phyloP scores from a whole-genome alignment of 768 basidiomycete genomes.

The Pisolithus marmoratus region DNA sequence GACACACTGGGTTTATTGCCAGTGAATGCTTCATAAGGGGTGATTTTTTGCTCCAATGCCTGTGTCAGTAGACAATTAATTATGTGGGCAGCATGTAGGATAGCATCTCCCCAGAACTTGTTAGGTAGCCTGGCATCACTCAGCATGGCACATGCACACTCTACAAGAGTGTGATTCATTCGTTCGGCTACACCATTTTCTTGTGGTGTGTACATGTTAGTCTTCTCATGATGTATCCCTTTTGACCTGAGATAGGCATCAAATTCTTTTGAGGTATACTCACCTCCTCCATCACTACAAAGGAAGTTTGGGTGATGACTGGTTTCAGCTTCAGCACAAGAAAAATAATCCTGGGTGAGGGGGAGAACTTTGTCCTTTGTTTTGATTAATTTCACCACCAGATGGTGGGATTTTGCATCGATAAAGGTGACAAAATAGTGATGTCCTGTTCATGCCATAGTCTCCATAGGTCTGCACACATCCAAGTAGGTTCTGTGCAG shows the following conservation, averaged over 20 bases:
- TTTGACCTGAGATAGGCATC: constrained; percentile 5
- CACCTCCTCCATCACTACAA: constrained; percentile 17
- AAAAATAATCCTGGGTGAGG: constrained; percentile 11
- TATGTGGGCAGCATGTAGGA: constrained; percentile 1
- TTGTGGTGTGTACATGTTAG: constrained; percentile 26
- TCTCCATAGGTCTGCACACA: constrained; percentile 17
- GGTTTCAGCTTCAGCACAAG: constrained; percentile 5
- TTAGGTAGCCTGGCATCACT: background rate
- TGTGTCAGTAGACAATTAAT: constrained; percentile 1
- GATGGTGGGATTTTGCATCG: constrained; percentile 13
- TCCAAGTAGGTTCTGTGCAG: constrained; percentile 11
- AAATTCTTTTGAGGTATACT: constrained; percentile 12
- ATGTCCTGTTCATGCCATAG: background rate
- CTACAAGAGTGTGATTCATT: constrained; percentile 31
- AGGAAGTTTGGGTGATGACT: constrained; percentile 14
- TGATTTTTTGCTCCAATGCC: constrained; percentile 2
- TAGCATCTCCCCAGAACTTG: constrained; percentile 3
- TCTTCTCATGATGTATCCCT: constrained; percentile 14
- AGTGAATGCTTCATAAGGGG: constrained; percentile 20
- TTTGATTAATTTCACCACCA: constrained; percentile 8
- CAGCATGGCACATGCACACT: constrained; percentile 28
- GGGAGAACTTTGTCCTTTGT: constrained; percentile 7
- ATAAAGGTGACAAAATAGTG: constrained; percentile 17
- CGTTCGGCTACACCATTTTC: constrained; percentile 42
- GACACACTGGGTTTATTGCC: constrained; percentile 17